Evolutionary conservation across 73 alveolate species (phyloP).

Genomic region (Tetrahymena malaccensis): DNA sequence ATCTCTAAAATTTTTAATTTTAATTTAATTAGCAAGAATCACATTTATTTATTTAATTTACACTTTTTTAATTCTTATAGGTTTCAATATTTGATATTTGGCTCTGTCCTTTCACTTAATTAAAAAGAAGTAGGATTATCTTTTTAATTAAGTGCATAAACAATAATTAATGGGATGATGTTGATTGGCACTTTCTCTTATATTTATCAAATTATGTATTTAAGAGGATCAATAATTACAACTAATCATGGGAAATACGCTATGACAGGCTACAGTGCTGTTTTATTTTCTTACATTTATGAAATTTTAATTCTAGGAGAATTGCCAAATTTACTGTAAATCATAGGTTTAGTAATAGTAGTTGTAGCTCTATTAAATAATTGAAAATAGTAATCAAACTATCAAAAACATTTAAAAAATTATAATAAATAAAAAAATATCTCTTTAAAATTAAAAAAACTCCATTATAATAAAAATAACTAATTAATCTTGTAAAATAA

Average conservation of each 20-base stretch:
- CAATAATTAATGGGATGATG: neutral
- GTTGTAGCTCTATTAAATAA: neutral
- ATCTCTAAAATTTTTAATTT: neutral
- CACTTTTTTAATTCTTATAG: neutral
- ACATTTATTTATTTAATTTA: neutral
- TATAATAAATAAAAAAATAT: too few species aligned
- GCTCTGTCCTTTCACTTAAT: neutral
- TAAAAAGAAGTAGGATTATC: neutral
- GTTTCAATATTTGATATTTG: neutral
- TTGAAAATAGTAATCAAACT: neutral
- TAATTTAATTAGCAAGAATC: neutral
- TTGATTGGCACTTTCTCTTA: neutral
- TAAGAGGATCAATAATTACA: neutral
- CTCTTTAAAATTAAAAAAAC: too few species aligned
- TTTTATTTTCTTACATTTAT: neutral
- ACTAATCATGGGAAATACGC: neutral
- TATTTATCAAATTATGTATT: neutral
- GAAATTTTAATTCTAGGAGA: neutral
- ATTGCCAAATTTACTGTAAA: neutral
- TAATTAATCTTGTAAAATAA: too few species aligned
- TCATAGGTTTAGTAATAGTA: neutral
- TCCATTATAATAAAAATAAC: too few species aligned
- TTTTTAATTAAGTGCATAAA: neutral
- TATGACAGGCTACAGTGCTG: neutral
- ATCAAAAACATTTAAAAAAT: too few species aligned